Percentiles rank a stretch among this genome's conserved stretches.
These are phyloP conservation scores for Ogataea glucozyma DNA, from an alignment of 805 yeast genomes.

Conservation along the genomic window DNA sequence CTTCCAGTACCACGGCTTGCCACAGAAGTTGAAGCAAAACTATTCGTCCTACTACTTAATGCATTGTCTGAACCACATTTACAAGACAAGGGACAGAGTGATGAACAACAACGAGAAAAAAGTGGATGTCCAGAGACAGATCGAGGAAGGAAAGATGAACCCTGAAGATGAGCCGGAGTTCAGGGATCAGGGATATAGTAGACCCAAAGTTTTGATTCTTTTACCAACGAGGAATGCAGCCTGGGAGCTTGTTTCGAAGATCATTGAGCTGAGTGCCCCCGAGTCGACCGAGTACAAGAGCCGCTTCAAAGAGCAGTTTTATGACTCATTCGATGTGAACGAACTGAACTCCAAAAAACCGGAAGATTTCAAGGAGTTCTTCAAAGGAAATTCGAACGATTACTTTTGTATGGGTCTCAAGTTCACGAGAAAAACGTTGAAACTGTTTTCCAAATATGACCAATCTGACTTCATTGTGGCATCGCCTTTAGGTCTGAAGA, in stretches of 20 bases:
- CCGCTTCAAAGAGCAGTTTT: conserved; percentile 73
- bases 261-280: conserved; percentile 63
- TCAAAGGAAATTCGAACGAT: conserved; percentile 90
- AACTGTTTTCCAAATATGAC: conserved; percentile 80
- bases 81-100: conserved; percentile 83
- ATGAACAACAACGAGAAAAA: conserved; percentile 70
- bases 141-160: conserved; percentile 37
- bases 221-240: conserved; percentile 84
- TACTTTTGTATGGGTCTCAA: conserved; percentile 89
- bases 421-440: conserved; percentile 83
- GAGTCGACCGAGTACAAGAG: conserved; percentile 79
- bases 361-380: conserved; percentile 74
- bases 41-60: conserved; percentile 65
- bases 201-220: conserved; percentile 83
- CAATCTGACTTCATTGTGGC: conserved; percentile 85
- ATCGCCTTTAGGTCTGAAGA: conserved; percentile 85
- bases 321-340: conserved; percentile 40
- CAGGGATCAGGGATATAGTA: conserved; percentile 92
- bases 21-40: conserved; percentile 32
- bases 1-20: conserved; percentile 53
- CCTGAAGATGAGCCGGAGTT: conserved; percentile 53
- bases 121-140: conserved; percentile 38
- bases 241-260: conserved; percentile 60
- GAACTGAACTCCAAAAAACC: conserved; percentile 59
- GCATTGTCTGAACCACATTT: conserved; percentile 80